These are phyloP conservation scores for Rhodamnia rubescens DNA, from an alignment of 345 rosid genomes.

Conservation along the genomic window DNA sequence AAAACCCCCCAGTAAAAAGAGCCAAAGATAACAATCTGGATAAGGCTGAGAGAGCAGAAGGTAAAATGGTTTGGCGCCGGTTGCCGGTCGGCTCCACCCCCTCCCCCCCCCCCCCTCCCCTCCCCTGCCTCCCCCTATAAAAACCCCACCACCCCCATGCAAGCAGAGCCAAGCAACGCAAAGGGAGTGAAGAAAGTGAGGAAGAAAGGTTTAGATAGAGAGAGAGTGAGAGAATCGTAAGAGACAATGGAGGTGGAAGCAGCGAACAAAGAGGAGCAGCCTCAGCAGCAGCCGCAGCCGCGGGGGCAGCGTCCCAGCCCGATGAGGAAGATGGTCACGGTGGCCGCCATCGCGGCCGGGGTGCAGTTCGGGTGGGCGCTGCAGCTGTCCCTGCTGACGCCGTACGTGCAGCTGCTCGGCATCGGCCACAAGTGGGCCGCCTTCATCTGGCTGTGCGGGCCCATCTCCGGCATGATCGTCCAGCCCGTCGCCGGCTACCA, in stretches of 20 bases:
- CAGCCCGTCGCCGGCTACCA: slow-evolving; percentile 78
- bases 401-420: slow-evolving; percentile 77
- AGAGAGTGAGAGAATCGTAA: not conserved
- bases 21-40: not conserved
- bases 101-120: too few relatives aligned
- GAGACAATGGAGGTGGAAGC: not conserved
- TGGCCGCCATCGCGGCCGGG: slow-evolving; percentile 78
- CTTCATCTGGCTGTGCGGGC: slow-evolving; percentile 86
- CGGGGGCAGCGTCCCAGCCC: slow-evolving; percentile 1
- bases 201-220: not conserved
- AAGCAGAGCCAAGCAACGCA: not conserved
- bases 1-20: not conserved
- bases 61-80: not conserved
- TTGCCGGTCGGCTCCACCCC: not conserved
- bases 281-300: not conserved
- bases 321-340: slow-evolving; percentile 35
- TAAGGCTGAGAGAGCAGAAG: not conserved
- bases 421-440: slow-evolving; percentile 83
- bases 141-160: not conserved
- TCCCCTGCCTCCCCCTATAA: not conserved
- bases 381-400: slow-evolving; percentile 77
- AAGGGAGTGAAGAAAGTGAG: not conserved
- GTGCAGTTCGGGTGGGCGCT: slow-evolving; percentile 93
- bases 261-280: not conserved
- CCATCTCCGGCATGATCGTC: slow-evolving; percentile 75